These are phyloP conservation scores for Claviceps digitariae DNA, from an alignment of 2,329 filamentous ascomycete genomes.

Conservation along the genomic window DNA sequence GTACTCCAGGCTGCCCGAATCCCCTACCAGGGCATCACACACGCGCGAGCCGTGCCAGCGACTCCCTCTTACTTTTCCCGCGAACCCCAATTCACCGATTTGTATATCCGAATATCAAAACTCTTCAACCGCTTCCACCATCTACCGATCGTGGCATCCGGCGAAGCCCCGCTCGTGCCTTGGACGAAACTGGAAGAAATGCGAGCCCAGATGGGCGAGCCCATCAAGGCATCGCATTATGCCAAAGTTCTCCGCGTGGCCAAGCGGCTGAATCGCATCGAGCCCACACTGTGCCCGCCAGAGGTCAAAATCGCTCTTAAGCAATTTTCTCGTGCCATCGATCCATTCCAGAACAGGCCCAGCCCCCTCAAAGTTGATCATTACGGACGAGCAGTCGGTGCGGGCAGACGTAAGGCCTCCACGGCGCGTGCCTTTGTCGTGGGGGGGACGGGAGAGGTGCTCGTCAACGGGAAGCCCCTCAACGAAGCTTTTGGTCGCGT, in stretches of 20 bases:
- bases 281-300: constrained; percentile 59
- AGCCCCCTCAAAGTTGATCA: constrained; percentile 57
- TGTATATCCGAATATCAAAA: constrained; percentile 58
- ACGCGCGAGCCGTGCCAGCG: constrained; percentile 64
- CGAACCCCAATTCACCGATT: constrained; percentile 74
- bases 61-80: constrained; percentile 94
- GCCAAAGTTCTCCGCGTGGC: constrained; percentile 61
- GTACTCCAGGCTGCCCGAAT: constrained; percentile 13
- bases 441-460: constrained; percentile 79
- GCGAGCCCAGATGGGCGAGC: constrained; percentile 55
- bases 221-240: constrained; percentile 65
- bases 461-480: constrained; percentile 83
- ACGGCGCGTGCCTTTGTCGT: constrained; percentile 77
- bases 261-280: constrained; percentile 72
- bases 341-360: constrained; percentile 52
- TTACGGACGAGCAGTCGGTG: constrained; percentile 64
- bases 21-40: constrained; percentile 22
- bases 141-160: constrained; percentile 54
- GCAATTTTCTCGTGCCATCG: constrained; percentile 61
- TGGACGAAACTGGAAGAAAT: constrained; percentile 76
- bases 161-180: constrained; percentile 56
- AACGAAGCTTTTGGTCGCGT: constrained; percentile 70
- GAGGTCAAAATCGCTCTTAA: constrained; percentile 53
- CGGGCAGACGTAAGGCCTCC: constrained; percentile 79
- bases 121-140: constrained; percentile 59